These are phyloP conservation scores for Carpinus fangiana DNA, from an alignment of 306 rosid genomes.

Conservation along the genomic window DNA sequence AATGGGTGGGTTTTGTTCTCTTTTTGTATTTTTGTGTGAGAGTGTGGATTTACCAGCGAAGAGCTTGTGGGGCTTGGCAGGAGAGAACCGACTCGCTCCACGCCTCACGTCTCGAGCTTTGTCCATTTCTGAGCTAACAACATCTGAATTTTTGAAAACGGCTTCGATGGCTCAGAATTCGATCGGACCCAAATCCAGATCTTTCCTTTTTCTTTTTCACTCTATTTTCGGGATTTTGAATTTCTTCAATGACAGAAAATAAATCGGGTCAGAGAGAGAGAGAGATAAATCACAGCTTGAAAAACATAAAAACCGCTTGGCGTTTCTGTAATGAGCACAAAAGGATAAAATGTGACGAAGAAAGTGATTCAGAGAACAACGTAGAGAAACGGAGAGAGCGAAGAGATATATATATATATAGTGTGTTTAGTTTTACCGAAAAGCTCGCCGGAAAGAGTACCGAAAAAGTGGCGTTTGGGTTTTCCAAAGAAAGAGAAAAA, in stretches of 20 bases:
- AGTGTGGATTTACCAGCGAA: constrained; percentile 46
- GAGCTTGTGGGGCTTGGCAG: constrained; percentile 36
- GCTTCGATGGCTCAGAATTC: constrained; percentile 26
- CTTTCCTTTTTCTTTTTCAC: background rate
- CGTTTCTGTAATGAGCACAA: background rate
- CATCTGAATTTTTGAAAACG: constrained; percentile 26
- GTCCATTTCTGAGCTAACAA: constrained; percentile 40
- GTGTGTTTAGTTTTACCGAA: constrained; percentile 21
- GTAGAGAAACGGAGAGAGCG: constrained; percentile 7
- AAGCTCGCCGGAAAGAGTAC: constrained; percentile 38
- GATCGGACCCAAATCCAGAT: constrained; percentile 14
- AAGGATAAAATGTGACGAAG: constrained; percentile 1
- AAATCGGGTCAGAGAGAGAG: background rate
- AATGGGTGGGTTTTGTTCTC: constrained; percentile 32
- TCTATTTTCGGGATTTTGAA: constrained; percentile 15
- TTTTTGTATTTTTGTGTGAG: background rate
- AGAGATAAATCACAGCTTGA: background rate
- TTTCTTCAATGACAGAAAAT: constrained; percentile 20
- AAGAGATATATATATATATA: background rate
- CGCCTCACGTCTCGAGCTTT: constrained; percentile 56
- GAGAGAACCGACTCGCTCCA: constrained; percentile 49
- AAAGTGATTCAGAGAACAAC: constrained; percentile 17
- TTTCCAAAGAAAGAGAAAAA: constrained; percentile 16
- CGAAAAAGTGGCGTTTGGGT: constrained; percentile 31
- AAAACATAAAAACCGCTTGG: background rate